Conservation (phyloP, 176 grass and related monocot species). For the Thalia dealbata region DNA sequence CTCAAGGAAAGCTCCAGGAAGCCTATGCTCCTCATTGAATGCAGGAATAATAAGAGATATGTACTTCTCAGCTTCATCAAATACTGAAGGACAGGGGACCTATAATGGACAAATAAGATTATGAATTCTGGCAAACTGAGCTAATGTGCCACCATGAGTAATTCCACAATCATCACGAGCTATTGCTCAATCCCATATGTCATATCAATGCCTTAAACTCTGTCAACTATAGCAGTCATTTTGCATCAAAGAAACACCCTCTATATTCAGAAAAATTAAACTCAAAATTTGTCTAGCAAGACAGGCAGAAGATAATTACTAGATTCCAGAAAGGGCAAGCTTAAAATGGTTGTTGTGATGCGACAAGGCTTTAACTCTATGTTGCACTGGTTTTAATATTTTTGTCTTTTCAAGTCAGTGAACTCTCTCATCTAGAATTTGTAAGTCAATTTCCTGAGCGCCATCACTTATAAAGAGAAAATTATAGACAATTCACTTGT, state of each 20-base stretch:
- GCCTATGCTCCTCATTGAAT: conserved; percentile 79
- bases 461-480: background rate
- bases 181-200: background rate
- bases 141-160: background rate
- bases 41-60: conserved; percentile 79
- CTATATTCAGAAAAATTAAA: background rate
- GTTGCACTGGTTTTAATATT: background rate
- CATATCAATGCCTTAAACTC: background rate
- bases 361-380: background rate
- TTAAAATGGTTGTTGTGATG: too few relatives aligned
- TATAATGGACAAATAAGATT: conserved; percentile 19
- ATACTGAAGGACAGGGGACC: conserved; percentile 80
- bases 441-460: background rate
- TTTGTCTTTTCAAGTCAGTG: background rate
- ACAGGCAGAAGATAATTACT: background rate
- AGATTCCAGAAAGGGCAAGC: too few relatives aligned
- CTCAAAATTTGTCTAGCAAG: background rate
- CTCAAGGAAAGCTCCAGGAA: conserved; percentile 56
- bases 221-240: background rate
- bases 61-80: conserved; percentile 71
- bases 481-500: background rate
- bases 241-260: background rate
- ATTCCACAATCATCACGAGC: background rate
- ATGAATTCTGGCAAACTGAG: background rate
- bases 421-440: background rate